Base-by-base conservation (phyloP, 129 eudicot genomes). In the Mikania micrantha region DNA sequence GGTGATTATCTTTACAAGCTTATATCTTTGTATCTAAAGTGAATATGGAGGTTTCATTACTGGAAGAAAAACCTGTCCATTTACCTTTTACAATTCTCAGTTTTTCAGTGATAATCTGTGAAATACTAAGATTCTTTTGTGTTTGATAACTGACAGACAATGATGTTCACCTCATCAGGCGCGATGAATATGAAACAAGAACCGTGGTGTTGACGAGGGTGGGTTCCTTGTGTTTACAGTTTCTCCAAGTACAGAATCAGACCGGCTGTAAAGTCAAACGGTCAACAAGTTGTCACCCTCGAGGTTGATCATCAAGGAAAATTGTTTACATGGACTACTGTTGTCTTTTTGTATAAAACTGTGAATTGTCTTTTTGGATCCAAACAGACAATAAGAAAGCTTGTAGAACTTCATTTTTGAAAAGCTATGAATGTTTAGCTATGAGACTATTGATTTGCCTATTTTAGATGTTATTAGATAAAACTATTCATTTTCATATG, bases 181-280 rank as follows among this genome's bases (percentile, higher is more conserved):
- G 74, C 69, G 34, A 67, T 75, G 68, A 73, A 73, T n/a, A 68
- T 85, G 83, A 85, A 85, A 68, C 87, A 82, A 77, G 91, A 85
- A 74, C 88, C 83, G 4, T 77, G 85, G 29, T 77, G 77, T 65
- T 85, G 91, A 82, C 68, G 74, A 76, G n/a, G 24, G 45, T 9
- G 9, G 40, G 40, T 50, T 54, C 53, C 57, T 35, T 48, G 7
- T 0, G 70, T 60, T 47, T 48, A 40, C 48, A 60, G 65, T 57
- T 72, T 68, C 70, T 60, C 64, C 64, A 47, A 60, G 80, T 68
- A 76, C 64, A 76, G 40, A 76, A 28, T 49, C 22, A 47, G 45
- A 35, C 20, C 63, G 4, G n/a, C 58, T 10, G 22, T 32, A 27
- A 49, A 63, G 77, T 63, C 64, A n/a, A 36, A 34, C 7, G 64